Percentiles rank a stretch among this genome's conserved stretches.
Evolutionary conservation across 1,139 yeast species (phyloP).

Genomic region (Pichia sp.): DNA sequence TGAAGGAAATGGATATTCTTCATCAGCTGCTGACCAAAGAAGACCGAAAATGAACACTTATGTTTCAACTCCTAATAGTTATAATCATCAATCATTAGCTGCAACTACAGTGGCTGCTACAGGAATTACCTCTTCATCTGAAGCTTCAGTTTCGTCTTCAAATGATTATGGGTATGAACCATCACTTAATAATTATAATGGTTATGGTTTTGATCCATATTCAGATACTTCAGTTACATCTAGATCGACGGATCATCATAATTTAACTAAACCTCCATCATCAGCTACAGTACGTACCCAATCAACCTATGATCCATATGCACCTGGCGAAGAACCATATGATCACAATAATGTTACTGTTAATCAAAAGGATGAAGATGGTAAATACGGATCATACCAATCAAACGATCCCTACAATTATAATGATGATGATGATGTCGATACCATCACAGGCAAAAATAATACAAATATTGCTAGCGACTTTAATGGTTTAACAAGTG

Average conservation of each 20-base stretch:
- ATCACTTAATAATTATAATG: constrained; percentile 9
- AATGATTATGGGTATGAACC: constrained; percentile 8
- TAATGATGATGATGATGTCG: constrained; percentile 2
- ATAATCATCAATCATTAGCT: constrained; percentile 1
- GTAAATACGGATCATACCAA: constrained; percentile 3
- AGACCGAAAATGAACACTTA: constrained; percentile 8
- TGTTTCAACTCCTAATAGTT: constrained; percentile 1
- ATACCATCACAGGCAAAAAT: constrained; percentile 2
- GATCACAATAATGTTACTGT: background rate
- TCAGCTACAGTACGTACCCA: constrained; percentile 14
- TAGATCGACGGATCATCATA: background rate
- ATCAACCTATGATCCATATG: constrained; percentile 20
- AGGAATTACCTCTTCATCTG: background rate
- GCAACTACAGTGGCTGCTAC: background rate
- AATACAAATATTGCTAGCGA: background rate
- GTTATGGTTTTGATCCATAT: constrained; percentile 15
- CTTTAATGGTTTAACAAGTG: constrained; percentile 2
- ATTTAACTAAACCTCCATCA: constrained; percentile 15
- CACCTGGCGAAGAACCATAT: constrained; percentile 15
- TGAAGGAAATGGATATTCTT: background rate
- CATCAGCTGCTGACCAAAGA: constrained; percentile 2
- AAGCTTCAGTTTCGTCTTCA: background rate
- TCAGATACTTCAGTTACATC: constrained; percentile 6
- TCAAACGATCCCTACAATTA: constrained; percentile 8
- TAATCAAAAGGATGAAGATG: constrained; percentile 1